Base-by-base conservation (phyloP, 805 yeast species). In the Yarrowia phangngaensis region DNA sequence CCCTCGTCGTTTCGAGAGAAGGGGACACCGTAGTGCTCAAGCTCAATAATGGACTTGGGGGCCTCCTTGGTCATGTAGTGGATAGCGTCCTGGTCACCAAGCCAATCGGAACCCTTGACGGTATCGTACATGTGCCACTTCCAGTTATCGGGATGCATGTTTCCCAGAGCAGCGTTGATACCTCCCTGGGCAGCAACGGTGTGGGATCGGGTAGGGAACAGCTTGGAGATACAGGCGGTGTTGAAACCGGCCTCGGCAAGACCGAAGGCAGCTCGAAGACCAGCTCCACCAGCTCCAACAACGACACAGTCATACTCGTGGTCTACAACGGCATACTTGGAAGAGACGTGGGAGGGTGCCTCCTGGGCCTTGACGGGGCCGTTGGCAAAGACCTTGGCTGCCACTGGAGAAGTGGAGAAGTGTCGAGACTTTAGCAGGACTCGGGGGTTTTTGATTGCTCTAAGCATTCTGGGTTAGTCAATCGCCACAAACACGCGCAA, bases 101-200 rank as follows among this genome's bases (percentile, higher is more conserved):
- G 79, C 98, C 98, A 90, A 72, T 90, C 98, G 8, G 97, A 88
- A 56, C 98, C 98, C 73, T 90, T 90, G 60, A 90, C 97, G 61
- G 98, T 90, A 66, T 90, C 98, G 71, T 92, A 90, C 97, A 90
- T 89, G 70, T 90, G 98, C 97, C 97, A 92, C 70, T 86, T 95
- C 98, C 98, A 90, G 73, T 89, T 89, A 69, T 90, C 98, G 59
- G 78, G 75, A 73, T 92, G 97, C 95, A 90, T 90, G 76, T 90
- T 90, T 59, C 97, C 98, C 57, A 90, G 76, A 22, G 98, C 98
- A 58, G 97, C 98, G 64, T 90, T 90, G 70, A 90, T 92, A 73
- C 98, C 98, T 71, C 98, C 98, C 71, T 90, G 98, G 45, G 98
- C 98, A 51, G 97, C 97, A 45, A 90, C 98, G 15, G 98, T 90